These are phyloP conservation scores for Dianthus caryophyllus DNA, from an alignment of 148 eudicot genomes.

Conservation along the genomic window DNA sequence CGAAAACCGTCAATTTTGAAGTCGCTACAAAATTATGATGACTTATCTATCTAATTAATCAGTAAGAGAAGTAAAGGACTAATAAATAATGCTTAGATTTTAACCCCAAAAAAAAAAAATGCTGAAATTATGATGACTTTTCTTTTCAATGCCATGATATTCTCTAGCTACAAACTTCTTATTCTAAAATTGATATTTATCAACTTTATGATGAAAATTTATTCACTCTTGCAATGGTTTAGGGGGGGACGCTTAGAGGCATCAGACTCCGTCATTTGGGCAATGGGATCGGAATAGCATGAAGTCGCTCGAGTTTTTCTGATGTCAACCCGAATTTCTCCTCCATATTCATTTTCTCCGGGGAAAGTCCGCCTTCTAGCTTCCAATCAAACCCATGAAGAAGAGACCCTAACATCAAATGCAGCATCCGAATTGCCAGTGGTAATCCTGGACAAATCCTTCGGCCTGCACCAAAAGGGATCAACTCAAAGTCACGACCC, in stretches of 20 bases:
- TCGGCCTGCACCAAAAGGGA: constrained; percentile 14
- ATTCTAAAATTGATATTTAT: background rate
- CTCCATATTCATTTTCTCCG: constrained; percentile 15
- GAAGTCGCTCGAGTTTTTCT: constrained; percentile 11
- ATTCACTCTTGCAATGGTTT: background rate
- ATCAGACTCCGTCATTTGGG: background rate
- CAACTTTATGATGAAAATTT: background rate
- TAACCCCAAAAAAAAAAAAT: too few species aligned
- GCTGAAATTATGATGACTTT: background rate
- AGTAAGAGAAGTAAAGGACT: background rate
- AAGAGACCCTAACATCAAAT: constrained; percentile 16
- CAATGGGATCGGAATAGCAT: constrained; percentile 11
- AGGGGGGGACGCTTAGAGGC: background rate
- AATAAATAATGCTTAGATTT: background rate
- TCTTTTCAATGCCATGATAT: background rate
- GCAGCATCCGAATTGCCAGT: constrained; percentile 14
- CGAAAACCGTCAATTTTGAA: too few species aligned
- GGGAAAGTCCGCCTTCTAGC: constrained; percentile 12
- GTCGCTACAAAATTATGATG: too few species aligned
- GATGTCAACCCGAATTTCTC: constrained; percentile 15
- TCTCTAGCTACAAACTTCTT: background rate
- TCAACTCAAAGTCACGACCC: constrained; percentile 14
- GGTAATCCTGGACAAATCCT: constrained; percentile 17
- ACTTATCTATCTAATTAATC: too few species aligned
- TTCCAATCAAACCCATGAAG: constrained; percentile 10